Conservation (phyloP, 495 filamentous ascomycete genomes). For the Penicillium robsamsonii region DNA sequence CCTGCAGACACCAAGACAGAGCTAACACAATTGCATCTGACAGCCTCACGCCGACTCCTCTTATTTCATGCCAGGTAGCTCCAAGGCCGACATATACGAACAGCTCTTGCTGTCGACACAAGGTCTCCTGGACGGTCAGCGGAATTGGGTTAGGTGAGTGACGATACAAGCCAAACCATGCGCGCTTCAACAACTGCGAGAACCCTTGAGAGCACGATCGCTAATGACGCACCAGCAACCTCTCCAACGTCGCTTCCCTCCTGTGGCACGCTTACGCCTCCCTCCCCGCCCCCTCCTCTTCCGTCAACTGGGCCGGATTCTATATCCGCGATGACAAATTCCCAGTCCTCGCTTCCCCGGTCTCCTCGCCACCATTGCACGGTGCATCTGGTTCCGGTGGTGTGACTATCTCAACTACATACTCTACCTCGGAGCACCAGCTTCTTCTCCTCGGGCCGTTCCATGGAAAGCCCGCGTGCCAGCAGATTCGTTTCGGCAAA, state of each 20-base stretch:
- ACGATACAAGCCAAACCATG: constrained; percentile 16
- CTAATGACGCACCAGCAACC: constrained; percentile 57
- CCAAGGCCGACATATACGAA: constrained; percentile 73
- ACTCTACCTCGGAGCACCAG: constrained; percentile 26
- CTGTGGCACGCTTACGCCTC: constrained; percentile 84
- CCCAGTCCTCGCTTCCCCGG: constrained; percentile 35
- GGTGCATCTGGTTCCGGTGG: constrained; percentile 12
- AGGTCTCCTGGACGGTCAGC: constrained; percentile 71
- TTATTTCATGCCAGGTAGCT: constrained; percentile 62
- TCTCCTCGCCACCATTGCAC: constrained; percentile 25
- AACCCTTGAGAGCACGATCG: not conserved
- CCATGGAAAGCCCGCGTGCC: constrained; percentile 84
- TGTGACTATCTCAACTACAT: constrained; percentile 29
- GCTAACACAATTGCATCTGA: constrained; percentile 3
- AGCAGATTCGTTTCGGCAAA: constrained; percentile 73
- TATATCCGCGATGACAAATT: constrained; percentile 70
- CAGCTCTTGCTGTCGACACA: constrained; percentile 70
- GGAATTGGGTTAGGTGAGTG: constrained; percentile 87
- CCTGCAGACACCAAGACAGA: not conserved
- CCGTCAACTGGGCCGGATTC: constrained; percentile 91
- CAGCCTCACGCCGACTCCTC: constrained; percentile 88
- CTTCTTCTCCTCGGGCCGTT: constrained; percentile 79
- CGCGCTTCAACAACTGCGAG: not conserved
- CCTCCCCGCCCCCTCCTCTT: constrained; percentile 66
- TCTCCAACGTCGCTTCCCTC: constrained; percentile 79